Evolutionary conservation across 805 yeast genomes (phyloP).

Genomic region (Wickerhamiella bombiphila): DNA sequence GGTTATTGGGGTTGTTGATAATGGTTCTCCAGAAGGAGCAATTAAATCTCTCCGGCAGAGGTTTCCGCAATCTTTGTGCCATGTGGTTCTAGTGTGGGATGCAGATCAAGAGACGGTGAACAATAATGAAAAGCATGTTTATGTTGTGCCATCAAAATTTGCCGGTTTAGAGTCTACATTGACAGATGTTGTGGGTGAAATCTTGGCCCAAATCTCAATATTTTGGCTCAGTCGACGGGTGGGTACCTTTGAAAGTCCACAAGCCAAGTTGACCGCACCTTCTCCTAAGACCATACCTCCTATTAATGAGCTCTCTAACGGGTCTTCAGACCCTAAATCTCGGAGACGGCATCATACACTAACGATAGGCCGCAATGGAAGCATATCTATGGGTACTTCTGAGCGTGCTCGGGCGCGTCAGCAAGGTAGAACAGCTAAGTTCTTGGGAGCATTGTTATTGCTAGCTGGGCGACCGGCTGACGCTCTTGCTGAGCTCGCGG

Average conservation of each 20-base stretch:
- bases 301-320: background rate
- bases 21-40: conserved; percentile 17
- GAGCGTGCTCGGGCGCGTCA: conserved; percentile 33
- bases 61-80: conserved; percentile 42
- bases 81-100: conserved; percentile 40
- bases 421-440: conserved; percentile 60
- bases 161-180: conserved; percentile 44
- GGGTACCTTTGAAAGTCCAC: conserved; percentile 74
- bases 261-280: conserved; percentile 15
- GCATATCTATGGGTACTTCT: conserved; percentile 22
- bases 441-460: conserved; percentile 60
- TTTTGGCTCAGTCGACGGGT: conserved; percentile 59
- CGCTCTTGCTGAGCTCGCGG: conserved; percentile 62
- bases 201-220: conserved; percentile 47
- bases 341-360: background rate
- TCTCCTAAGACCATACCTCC: background rate
- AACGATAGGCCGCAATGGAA: conserved; percentile 19
- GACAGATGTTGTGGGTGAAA: conserved; percentile 56
- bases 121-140: conserved; percentile 11
- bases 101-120: conserved; percentile 10
- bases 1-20: conserved; percentile 32
- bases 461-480: conserved; percentile 65
- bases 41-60: conserved; percentile 29
- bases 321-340: background rate
- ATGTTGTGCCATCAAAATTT: conserved; percentile 19